These are phyloP conservation scores for Pseudozyma sp. DNA, from an alignment of 1,284 basidiomycete genomes.

Conservation along the genomic window DNA sequence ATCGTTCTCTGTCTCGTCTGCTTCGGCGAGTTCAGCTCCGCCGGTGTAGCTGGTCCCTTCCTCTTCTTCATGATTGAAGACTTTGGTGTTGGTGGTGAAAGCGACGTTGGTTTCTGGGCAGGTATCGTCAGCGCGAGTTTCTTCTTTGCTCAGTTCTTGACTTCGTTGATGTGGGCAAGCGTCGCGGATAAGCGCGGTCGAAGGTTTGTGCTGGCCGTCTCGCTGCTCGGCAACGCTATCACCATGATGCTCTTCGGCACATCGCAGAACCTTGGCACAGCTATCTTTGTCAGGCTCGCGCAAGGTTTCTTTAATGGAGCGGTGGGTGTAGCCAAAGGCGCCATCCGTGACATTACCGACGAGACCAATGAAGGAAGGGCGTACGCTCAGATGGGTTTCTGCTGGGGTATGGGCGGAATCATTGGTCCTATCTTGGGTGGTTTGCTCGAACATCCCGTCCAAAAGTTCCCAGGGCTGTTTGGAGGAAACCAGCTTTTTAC, in stretches of 20 bases:
- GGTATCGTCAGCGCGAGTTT: slow-evolving; percentile 68
- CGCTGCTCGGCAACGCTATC: slow-evolving; percentile 83
- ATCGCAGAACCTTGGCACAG: slow-evolving; percentile 74
- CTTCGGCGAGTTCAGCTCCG: slow-evolving; percentile 76
- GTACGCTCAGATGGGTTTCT: slow-evolving; percentile 92
- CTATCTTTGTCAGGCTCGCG: slow-evolving; percentile 86
- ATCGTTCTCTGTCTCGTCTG: slow-evolving; percentile 65
- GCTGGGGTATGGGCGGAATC: slow-evolving; percentile 92
- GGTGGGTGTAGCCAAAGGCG: slow-evolving; percentile 86
- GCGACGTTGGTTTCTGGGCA: slow-evolving; percentile 67
- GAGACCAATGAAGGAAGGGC: slow-evolving; percentile 90
- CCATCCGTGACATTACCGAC: slow-evolving; percentile 88
- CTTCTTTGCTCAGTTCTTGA: slow-evolving; percentile 75
- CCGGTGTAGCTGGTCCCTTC: slow-evolving; percentile 73
- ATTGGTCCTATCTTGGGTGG: slow-evolving; percentile 79
- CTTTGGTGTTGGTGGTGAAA: slow-evolving; percentile 65
- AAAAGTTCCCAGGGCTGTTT: slow-evolving; percentile 85
- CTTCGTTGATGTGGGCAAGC: slow-evolving; percentile 91
- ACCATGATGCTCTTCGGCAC: slow-evolving; percentile 88
- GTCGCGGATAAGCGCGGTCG: slow-evolving; percentile 91
- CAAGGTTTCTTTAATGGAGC: slow-evolving; percentile 96
- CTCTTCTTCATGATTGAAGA: slow-evolving; percentile 67
- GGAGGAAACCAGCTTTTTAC: slow-evolving; percentile 75
- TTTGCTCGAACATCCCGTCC: slow-evolving; percentile 75
- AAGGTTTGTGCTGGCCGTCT: slow-evolving; percentile 84